Base-by-base conservation (phyloP, 306 rosid genomes). In the Adenanthera pavonina region DNA sequence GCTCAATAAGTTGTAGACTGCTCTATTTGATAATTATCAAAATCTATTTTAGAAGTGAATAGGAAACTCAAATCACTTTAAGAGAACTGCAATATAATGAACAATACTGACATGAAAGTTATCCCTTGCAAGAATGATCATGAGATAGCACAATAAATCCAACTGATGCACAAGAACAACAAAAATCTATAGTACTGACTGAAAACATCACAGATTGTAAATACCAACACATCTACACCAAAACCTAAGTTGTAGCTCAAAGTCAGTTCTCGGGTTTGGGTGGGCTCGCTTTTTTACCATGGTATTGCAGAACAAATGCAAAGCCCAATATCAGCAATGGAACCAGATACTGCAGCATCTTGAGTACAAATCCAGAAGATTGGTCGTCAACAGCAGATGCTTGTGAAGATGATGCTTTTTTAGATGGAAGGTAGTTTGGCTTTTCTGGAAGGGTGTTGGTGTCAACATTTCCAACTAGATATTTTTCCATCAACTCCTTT, bases 301-400 rank as follows among this genome's bases (percentile, higher is more conserved):
- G 81, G 90, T 80, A 85, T 74, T 90, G 98, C 78, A 90, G 88
- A 52, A 73, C 89, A 80, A 81, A 85, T 57, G 99, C 99, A 11
- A 82, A 36, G 13, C 85, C 91, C 85, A 92, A 15, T 65, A 90
- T 80, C 91, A 92, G 84, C 82, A 95, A 81, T 16, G 97, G 95
- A 78, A 92, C 74, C 81, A 89, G 74, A 86, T 79, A 74, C 80
- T 80, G 92, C 85, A 93, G 71, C 35, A 87, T 69, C 85, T 88
- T 92, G 35, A 87, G 44, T 12, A 60, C 6, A 80, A 65, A 35
- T 20, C 88, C 97, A 57, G 87, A 68, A 80, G 92, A 87, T 69
- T 87, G 77, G 17, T 83, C 69, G 36, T 20, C 1, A 74, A 38
- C 11, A 38, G 83, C 52, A 19, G 79, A 2, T 74, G 76, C 82